phyloP scores from a whole-genome alignment of 495 filamentous ascomycete species.

The Tetracladium marchalianum region DNA sequence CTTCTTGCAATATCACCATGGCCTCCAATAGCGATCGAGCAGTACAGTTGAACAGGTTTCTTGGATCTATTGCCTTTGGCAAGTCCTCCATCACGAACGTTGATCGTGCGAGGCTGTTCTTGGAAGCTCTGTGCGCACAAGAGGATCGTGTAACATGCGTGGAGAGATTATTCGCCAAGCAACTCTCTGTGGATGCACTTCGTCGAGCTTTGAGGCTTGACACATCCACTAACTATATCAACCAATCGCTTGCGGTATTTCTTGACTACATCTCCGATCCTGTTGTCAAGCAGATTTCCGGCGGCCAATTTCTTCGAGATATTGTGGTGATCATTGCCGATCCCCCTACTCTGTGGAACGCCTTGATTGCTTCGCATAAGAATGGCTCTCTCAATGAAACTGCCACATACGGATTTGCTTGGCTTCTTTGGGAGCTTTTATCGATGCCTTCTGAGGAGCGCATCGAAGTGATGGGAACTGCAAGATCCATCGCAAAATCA shows the following conservation, averaged over 20 bases:
- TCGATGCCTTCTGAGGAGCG: slow-evolving; percentile 25
- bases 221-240: slow-evolving; percentile 40
- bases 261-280: slow-evolving; percentile 30
- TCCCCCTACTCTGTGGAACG: slow-evolving; percentile 53
- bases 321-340: slow-evolving; percentile 42
- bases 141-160: slow-evolving; percentile 37
- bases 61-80: slow-evolving; percentile 17
- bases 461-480: neutral
- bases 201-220: slow-evolving; percentile 39
- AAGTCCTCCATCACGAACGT: slow-evolving; percentile 15
- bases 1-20: neutral
- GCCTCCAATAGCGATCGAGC: neutral
- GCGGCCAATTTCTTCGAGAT: slow-evolving; percentile 44
- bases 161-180: slow-evolving; percentile 43
- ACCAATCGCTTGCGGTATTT: slow-evolving; percentile 20
- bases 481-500: neutral
- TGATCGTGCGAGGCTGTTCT: slow-evolving; percentile 27
- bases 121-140: slow-evolving; percentile 49
- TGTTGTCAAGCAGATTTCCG: slow-evolving; percentile 40
- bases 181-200: slow-evolving; percentile 36
- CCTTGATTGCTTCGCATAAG: slow-evolving; percentile 35
- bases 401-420: slow-evolving; percentile 40
- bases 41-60: neutral
- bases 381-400: slow-evolving; percentile 26
- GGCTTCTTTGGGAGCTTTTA: slow-evolving; percentile 49